phyloP scores from a whole-genome alignment of 257 asterid species.

The Nicotiana noctiflora region DNA sequence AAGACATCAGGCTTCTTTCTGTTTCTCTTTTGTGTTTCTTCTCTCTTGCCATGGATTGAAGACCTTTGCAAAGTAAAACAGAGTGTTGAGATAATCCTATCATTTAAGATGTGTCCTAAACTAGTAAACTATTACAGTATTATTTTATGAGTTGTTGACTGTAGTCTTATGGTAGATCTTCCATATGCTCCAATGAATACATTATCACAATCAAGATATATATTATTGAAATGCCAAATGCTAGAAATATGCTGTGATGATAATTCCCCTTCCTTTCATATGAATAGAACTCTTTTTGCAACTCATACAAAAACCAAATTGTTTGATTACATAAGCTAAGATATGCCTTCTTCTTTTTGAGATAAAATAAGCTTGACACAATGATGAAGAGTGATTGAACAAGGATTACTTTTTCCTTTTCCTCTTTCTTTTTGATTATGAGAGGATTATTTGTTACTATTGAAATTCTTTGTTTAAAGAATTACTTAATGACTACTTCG shows the following conservation, averaged over 20 bases:
- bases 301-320: neutral
- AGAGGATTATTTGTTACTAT: neutral
- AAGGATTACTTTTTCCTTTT: neutral
- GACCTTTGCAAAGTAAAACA: neutral
- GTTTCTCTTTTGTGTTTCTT: too few relatives aligned
- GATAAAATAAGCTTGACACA: neutral
- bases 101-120: neutral
- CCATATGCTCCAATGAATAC: neutral
- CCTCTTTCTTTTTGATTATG: neutral
- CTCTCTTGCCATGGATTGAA: neutral
- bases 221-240: neutral
- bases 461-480: neutral
- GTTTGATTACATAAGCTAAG: neutral
- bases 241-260: neutral
- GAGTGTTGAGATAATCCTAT: neutral
- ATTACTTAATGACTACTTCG: neutral
- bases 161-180: neutral
- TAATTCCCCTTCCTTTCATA: neutral
- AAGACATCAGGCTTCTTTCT: too few relatives aligned
- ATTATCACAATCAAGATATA: neutral
- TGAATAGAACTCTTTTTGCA: neutral
- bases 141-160: neutral
- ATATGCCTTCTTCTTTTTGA: slow-evolving; percentile 2
- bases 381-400: neutral
- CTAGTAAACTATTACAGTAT: too few relatives aligned